These are phyloP conservation scores for Fusarium nurragi DNA, from an alignment of 2,329 filamentous ascomycete genomes.

Conservation along the genomic window DNA sequence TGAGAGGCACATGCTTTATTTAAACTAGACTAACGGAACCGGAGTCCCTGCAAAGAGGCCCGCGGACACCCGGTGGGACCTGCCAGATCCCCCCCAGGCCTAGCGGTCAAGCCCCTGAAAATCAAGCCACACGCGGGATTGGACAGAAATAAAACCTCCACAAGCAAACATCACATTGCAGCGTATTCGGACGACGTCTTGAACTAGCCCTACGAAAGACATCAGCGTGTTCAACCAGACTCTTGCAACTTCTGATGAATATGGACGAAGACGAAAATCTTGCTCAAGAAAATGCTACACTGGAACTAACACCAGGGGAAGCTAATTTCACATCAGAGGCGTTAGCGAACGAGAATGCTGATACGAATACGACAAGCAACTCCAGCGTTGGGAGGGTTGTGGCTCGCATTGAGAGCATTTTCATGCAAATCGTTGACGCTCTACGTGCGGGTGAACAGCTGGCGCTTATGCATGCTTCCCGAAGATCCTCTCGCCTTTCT, in stretches of 20 bases:
- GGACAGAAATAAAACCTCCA: conserved; percentile 13
- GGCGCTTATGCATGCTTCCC: conserved; percentile 42
- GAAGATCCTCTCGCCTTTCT: conserved; percentile 24
- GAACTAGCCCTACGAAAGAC: background rate
- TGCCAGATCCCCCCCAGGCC: conserved; percentile 24
- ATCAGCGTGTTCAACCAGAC: background rate
- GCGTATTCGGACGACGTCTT: conserved; percentile 21
- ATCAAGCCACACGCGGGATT: conserved; percentile 5
- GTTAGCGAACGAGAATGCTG: background rate
- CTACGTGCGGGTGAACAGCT: conserved; percentile 42
- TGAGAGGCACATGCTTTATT: conserved; percentile 32
- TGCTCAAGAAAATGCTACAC: conserved; percentile 16
- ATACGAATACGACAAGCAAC: conserved; percentile 40
- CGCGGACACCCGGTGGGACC: conserved; percentile 25
- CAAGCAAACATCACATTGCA: background rate
- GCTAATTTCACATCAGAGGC: conserved; percentile 1
- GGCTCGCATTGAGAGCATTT: conserved; percentile 50
- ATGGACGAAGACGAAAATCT: conserved; percentile 7
- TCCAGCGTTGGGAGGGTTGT: conserved; percentile 42
- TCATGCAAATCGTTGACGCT: conserved; percentile 46
- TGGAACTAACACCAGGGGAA: conserved; percentile 11
- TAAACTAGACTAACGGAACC: background rate
- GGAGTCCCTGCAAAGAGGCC: too few species aligned
- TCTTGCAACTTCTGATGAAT: background rate
- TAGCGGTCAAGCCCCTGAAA: conserved; percentile 39